Evolutionary conservation across 768 basidiomycete genomes (phyloP), one percentile per base, ranked within the genome.

Genomic region (Hygrocybe coccinea): DNA sequence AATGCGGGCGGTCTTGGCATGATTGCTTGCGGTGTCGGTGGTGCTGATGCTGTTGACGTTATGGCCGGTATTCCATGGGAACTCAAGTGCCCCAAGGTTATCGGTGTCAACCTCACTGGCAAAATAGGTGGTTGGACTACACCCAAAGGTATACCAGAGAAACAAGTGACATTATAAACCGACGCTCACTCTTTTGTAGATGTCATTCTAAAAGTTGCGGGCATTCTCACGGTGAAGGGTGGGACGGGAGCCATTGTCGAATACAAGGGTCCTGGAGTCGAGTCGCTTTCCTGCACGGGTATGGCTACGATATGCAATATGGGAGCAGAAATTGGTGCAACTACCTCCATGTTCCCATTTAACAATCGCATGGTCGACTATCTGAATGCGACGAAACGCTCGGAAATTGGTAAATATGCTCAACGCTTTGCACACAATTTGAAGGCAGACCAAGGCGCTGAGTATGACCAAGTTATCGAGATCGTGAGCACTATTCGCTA

Each of bases 231-330:
- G 12, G 95, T 99, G 79, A 97, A 98, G 83, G 95, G 95, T 67
- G 95, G 95, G 65, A 99, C 95, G 64, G 95, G 95, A 62, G 94
- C 95, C 54, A 97, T 99, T 65, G 92, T 99, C 62, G 95, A 99
- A 71, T 99, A 99, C 79, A 86, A 79, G 63, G 95, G 95, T 60
- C 73, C 93, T 66, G 95, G 95, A 80, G 89, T 98, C 59, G 89
- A 95, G 68, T 92, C 92, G 34, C 83, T 99, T 58, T 97, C 94
- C 47, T 92, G 89, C 82, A 99, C 95, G 47, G 95, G 95, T 73
- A 97, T 98, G 95, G 95, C 92, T 51, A 98, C 95, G 19, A 95
- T 99, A 66, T 97, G 95, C 74, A 99, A 97, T 84, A 99, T 98
- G 95, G 95, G 95, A 80, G 95, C 95, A 63, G 95, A 99, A 75